Base-by-base conservation (phyloP, 768 basidiomycete genomes). In the Pleurotus citrinopileatus region DNA sequence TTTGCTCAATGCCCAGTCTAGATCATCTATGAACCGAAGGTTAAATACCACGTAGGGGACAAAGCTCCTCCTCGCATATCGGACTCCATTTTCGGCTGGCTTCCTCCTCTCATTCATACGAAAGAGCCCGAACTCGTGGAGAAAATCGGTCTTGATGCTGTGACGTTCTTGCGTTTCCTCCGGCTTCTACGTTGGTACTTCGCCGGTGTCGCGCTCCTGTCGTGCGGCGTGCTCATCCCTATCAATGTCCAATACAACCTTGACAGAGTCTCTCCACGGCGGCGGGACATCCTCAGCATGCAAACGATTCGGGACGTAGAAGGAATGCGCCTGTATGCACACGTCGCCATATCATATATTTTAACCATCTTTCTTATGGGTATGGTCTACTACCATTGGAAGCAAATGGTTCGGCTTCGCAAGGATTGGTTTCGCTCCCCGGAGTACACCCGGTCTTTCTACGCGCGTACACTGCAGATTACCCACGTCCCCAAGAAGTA, bases 1-100 rank as follows among this genome's bases (percentile, higher is more conserved):
- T 27, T 38, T 56, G 22, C 55, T 65, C 34, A 65, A 53, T 6
- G 23, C 20, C 32, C 2, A 17, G 43, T 1, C 27, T 55, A 92
- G 92, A 81, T 91, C 57, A 83, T 94, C 55, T 96, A 96, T 64
- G 91, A 94, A 66, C 94, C 93, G 57, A 97, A 95, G 72, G 84
- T 91, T 70, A 95, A 95, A 69, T 95, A 94, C 65, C 90, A 91
- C 63, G 76, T 81, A 56, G 88, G 86, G 37, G 69, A 83, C 68
- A 91, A 91, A 66, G 73, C 78, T 23, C 91, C 90, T 26, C 91
- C 91, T 5, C 81, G 82, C 20, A 90, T 96, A 67, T 86, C 86
- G 34, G 86, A 89, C 67, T 86, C 88, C 1, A 67, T 96, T 43
- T 81, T 92, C 45, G 91, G 92, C 57, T 99, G 96, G 96, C 73